Percentiles rank a stretch among this genome's conserved stretches.
These are phyloP conservation scores for Thalassiosira allenii DNA, from an alignment of 352 stramenopile genomes.

Conservation along the genomic window DNA sequence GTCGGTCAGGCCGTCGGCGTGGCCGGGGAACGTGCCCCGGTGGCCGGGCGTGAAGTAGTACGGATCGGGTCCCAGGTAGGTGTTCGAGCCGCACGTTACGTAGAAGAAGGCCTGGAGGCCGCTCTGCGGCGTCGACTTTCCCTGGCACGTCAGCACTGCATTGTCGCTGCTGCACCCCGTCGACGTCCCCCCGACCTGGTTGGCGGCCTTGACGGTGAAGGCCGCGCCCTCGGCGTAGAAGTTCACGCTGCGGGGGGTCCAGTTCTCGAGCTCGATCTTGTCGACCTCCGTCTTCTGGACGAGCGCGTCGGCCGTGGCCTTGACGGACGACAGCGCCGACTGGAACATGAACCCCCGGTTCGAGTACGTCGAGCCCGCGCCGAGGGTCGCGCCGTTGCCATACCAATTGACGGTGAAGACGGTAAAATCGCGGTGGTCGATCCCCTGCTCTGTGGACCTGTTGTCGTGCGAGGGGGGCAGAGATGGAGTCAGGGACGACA, in stretches of 20 bases:
- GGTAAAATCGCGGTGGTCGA: conserved; percentile 12
- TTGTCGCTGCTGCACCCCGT: conserved; percentile 9
- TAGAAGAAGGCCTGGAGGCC: conserved; percentile 39
- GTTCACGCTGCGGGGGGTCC: conserved; percentile 13
- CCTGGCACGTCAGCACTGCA: conserved; percentile 25
- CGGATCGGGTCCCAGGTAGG: conserved; percentile 36
- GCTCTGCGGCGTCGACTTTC: conserved; percentile 28
- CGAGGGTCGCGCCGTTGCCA: conserved; percentile 8
- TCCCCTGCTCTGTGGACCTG: conserved; percentile 4
- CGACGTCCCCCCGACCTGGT: background rate
- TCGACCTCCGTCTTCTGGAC: conserved; percentile 9
- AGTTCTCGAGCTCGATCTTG: conserved; percentile 27
- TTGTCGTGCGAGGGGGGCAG: no score
- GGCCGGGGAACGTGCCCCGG: conserved; percentile 23
- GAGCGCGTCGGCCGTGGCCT: conserved; percentile 20
- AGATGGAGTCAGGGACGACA: no score
- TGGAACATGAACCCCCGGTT: conserved; percentile 34
- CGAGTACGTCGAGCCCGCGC: conserved; percentile 13
- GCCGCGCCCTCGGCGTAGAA: conserved; percentile 16
- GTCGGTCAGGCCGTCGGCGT: conserved; percentile 19
- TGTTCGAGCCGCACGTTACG: conserved; percentile 24
- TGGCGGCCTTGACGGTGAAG: conserved; percentile 16
- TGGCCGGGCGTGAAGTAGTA: conserved; percentile 43
- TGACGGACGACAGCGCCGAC: conserved; percentile 14
- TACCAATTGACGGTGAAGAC: conserved; percentile 50